Evolutionary conservation across 345 rosid genomes (phyloP).

Genomic region (Populus alba): DNA sequence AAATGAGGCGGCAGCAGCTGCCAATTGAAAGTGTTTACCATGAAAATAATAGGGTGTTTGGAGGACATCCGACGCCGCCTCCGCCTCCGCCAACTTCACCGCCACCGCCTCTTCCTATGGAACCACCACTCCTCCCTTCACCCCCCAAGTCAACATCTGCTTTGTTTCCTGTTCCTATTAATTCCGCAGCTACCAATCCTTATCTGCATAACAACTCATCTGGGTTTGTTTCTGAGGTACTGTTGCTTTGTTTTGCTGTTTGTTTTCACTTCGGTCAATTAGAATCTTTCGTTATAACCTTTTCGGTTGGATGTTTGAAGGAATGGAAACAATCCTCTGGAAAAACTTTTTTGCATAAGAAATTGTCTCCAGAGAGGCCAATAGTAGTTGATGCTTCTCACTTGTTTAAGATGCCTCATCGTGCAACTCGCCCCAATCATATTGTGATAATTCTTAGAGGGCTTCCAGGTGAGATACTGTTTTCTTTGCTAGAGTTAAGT

Average conservation of each 20-base stretch:
- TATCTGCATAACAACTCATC: conserved; percentile 22
- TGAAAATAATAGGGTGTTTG: background rate
- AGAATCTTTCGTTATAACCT: background rate
- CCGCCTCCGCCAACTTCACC: conserved; percentile 63
- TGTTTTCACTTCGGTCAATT: background rate
- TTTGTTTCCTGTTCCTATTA: conserved; percentile 47
- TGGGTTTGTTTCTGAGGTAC: conserved; percentile 35
- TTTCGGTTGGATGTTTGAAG: conserved; percentile 6
- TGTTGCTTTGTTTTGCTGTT: background rate
- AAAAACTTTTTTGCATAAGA: conserved; percentile 33
- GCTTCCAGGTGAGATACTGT: conserved; percentile 59
- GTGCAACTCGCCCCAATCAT: conserved; percentile 72
- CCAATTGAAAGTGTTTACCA: background rate
- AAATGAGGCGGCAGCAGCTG: background rate
- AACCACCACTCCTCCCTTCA: conserved; percentile 31
- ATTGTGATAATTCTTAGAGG: conserved; percentile 88
- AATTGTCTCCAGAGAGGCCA: conserved; percentile 46
- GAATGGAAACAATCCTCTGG: conserved; percentile 34
- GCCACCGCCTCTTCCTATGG: conserved; percentile 61
- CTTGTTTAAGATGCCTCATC: conserved; percentile 66
- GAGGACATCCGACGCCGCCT: conserved; percentile 26
- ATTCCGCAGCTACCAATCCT: conserved; percentile 31
- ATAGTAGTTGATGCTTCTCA: conserved; percentile 61
- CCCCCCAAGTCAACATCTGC: conserved; percentile 38
- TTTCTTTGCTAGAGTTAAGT: background rate